phyloP scores from a whole-genome alignment of 2,329 filamentous ascomycete species.

The Penicillium glabrum region DNA sequence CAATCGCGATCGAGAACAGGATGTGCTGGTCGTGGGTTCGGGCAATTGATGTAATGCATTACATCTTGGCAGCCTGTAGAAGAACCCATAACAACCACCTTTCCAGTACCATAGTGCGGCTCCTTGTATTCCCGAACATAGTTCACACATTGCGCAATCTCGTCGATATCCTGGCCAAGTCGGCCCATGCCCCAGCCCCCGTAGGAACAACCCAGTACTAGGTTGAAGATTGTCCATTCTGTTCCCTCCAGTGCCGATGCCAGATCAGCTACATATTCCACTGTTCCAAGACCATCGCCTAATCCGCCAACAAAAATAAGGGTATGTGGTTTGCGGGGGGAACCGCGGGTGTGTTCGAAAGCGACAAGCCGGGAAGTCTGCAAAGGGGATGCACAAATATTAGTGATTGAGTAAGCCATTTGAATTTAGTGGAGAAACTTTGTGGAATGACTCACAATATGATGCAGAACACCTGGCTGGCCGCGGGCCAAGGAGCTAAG shows the following conservation, averaged over 20 bases:
- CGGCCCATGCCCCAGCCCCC: conserved; percentile 55
- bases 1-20: conserved; percentile 24
- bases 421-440: neutral
- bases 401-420: neutral
- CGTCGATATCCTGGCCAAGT: conserved; percentile 53
- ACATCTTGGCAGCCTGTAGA: conserved; percentile 68
- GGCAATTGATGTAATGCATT: conserved; percentile 58
- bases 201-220: conserved; percentile 52
- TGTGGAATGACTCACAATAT: conserved; percentile 15
- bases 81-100: conserved; percentile 65
- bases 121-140: conserved; percentile 47
- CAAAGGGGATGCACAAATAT: neutral
- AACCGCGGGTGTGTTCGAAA: conserved; percentile 37
- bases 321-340: conserved; percentile 42
- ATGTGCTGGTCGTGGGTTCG: conserved; percentile 37
- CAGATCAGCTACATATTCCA: conserved; percentile 52
- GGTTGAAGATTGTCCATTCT: conserved; percentile 53
- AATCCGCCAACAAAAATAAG: conserved; percentile 60
- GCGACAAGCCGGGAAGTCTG: conserved; percentile 37
- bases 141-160: conserved; percentile 51
- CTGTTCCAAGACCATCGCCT: conserved; percentile 55
- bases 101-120: conserved; percentile 36
- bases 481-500: conserved; percentile 16
- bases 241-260: conserved; percentile 46
- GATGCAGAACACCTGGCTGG: conserved; percentile 23